Conservation (phyloP, 75 land plant genomes). For the Selaginella tamariscina region DNA sequence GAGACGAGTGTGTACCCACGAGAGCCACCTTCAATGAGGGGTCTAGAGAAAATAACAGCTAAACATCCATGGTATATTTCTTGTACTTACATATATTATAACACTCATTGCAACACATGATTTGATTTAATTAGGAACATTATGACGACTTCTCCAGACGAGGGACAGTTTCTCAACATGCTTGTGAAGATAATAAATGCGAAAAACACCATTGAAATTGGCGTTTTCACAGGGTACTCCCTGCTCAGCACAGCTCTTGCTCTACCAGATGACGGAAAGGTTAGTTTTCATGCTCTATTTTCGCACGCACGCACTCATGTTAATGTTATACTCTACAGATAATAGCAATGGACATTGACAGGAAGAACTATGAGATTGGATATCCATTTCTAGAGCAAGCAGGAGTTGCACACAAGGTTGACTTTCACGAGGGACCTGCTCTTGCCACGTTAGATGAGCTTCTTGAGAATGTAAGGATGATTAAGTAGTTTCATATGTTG, state of each 20-base stretch:
- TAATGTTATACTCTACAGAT: neutral
- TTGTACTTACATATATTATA: neutral
- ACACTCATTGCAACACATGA: neutral
- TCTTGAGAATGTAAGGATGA: neutral
- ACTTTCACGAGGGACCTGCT: neutral
- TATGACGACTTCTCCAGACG: neutral
- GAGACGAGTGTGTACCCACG: neutral
- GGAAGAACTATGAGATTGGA: neutral
- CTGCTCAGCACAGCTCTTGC: neutral
- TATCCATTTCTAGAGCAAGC: neutral
- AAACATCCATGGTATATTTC: neutral
- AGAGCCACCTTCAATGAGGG: neutral
- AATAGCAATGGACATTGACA: conserved; percentile 1
- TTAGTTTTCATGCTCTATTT: neutral
- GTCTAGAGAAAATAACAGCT: neutral
- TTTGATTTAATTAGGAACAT: neutral
- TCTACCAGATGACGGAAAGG: neutral
- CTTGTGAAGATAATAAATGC: neutral
- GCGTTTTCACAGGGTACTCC: neutral
- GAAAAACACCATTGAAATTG: neutral
- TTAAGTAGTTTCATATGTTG: neutral
- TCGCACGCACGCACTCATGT: neutral
- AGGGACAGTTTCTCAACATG: neutral
- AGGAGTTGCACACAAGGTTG: neutral
- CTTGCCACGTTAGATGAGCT: neutral